Evolutionary conservation across 345 rosid species (phyloP).

Genomic region (Adansonia digitata): DNA sequence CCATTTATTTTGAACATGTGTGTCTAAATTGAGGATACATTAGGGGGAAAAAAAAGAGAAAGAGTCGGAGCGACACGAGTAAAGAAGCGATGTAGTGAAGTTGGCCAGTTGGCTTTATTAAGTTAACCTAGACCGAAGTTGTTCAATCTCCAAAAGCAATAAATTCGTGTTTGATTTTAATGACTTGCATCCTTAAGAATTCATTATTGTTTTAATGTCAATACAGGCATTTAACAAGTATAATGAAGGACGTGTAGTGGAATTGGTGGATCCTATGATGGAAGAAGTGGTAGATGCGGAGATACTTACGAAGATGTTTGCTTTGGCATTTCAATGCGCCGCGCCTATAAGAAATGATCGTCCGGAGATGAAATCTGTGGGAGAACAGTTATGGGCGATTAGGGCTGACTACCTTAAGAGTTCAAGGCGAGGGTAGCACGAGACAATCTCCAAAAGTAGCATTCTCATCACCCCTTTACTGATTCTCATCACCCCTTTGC

Average conservation of each 20-base stretch:
- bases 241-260: conserved; percentile 49
- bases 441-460: background rate
- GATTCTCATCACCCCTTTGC: background rate
- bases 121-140: background rate
- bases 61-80: background rate
- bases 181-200: background rate
- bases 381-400: conserved; percentile 82
- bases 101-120: background rate
- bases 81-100: background rate
- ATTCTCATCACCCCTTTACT: background rate
- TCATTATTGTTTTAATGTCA: background rate
- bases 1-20: background rate
- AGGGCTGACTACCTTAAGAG: conserved; percentile 68
- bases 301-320: conserved; percentile 51
- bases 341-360: conserved; percentile 68
- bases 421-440: conserved; percentile 19
- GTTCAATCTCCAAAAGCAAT: background rate
- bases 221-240: conserved; percentile 67
- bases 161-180: background rate
- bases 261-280: conserved; percentile 60
- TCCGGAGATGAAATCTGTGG: no score
- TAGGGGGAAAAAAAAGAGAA: background rate
- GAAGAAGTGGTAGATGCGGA: conserved; percentile 46
- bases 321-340: conserved; percentile 81
- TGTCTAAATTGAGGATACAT: background rate